Evolutionary conservation across 1,284 basidiomycete species (phyloP), one percentile per base, ranked within the genome.

Genomic region (Ustilago sp.): DNA sequence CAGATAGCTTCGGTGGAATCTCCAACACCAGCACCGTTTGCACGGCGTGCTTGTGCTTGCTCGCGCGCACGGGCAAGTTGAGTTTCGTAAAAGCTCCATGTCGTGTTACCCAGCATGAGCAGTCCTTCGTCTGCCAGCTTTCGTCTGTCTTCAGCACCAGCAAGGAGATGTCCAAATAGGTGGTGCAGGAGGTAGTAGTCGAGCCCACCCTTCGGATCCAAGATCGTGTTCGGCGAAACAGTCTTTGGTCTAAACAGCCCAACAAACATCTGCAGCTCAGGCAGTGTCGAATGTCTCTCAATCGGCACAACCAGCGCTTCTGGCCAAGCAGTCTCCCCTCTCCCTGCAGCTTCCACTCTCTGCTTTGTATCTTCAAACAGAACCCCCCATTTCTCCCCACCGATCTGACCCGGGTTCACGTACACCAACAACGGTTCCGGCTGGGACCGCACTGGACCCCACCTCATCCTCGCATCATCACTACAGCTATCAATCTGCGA

Each of bases 211-310:
- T 68, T 68, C 7, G 64, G 62, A n/a, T 71, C 71, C 12, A 74
- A 41, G 43, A 74, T 74, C 11, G 76, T 78, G 11, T 78, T 78
- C 3, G 76, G 72, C 7, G 75, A 77, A 6, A 77, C 75, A 5
- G 75, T 77, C 12, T 45, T 60, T 0, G 75, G 75, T 15, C 70
- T 59, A 86, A 98, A 96, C 11, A 94, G 87, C 0, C 89, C 87
- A 13, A 95, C 93, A 57, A 97, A 92, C 3, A 88, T 87, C 71
- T 91, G 91, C 1, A 98, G 89, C 83, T 98, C 95, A 0, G 93
- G 92, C 0, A 95, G 89, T 0, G 92, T 89, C 0, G 94, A 95
- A 81, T 97, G 95, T 0, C 95, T 90, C 4, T 91, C 90, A 1
- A 96, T 88, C 0, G 94, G 93, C 0, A 77, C 67, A 8, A 74